Base-by-base conservation (phyloP, 352 stramenopile genomes). In the Phytophthora hibernalis region DNA sequence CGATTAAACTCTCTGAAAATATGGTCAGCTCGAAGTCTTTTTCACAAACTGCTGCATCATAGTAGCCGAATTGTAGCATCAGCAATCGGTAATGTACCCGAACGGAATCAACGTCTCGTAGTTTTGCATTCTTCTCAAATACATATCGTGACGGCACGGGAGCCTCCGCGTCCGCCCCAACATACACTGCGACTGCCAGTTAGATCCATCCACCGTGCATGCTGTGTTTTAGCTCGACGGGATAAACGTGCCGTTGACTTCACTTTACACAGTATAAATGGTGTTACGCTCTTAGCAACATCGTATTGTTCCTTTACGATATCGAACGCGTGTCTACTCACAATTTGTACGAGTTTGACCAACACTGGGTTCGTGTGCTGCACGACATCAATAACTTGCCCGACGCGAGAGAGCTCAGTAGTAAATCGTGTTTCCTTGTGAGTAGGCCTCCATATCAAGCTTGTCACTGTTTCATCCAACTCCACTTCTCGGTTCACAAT, bases 301-400 rank as follows among this genome's bases (percentile, higher is more conserved):
- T 63, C 31, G 9, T 33, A 54, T 21, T 63, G 31, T 9, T 42
- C 16, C 15, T 55, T 63, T 1, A 55, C 33, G 15, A 55, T 54
- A 22, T 49, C 55, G 11, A 49, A 63, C 8, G 55, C 55, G 10
- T 64, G 26, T 1, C 9, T 16, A 3, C 56, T 64, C 2, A 63
- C 21, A 3, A 33, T 30, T 15, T 55, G 54, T 0, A 20, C 44
- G 24, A 55, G 21, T 6, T 6, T n/a, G 2, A 11, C 9, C 31
- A 63, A 48, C 16, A 40, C 47, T 10, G 15, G 47, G 8, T 13
- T 22, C 5, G 10, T 24, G 2, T 54, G 13, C 2, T 54, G 10
- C 1, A 22, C n/a, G 10, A 20, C 16, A 30, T 54, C 26, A 11
- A 38, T 8, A 4, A 54, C 47, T 24, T 7, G 26, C 2, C 47